Base-by-base conservation (phyloP, 805 yeast species). In the Geotrichum ghanense region DNA sequence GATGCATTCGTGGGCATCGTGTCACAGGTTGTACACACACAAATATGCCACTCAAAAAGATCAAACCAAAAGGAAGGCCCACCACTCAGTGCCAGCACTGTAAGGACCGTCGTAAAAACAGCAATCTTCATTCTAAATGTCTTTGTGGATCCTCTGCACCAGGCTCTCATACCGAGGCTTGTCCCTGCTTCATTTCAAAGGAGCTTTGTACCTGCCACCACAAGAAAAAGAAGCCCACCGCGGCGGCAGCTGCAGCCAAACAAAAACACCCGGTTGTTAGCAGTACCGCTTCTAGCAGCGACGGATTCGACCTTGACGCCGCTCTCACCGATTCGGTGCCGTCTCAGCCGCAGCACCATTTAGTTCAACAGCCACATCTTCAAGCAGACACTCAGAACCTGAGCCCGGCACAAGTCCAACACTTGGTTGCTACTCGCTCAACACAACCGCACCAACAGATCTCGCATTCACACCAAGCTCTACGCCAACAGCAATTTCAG, bases 51-150 rank as follows among this genome's bases (percentile, higher is more conserved):
- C 67, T 89, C 51, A 79, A 83, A 61, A 81, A 82, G 83, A 88
- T 89, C 60, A 88, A 89, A 58, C 95, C 94, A 17, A 89, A 89
- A 59, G 97, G 97, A 2, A 71, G 97, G 49, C 97, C 97, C 1
- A 79, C 94, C 0, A 80, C 94, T 1, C 95, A 86, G 57, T 88
- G 37, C 37, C 37, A 31, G 17, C 37, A 31, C 37, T 31, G 37
- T 27, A 51, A 59, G 1, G 57, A 54, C 16, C 50, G 48, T 27
- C 57, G 65, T n/a, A 53, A 54, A 42, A 26, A 47, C 34, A 52
- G 50, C 22, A 44, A 43, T 21, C 31, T 55, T n/a, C 63, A 60
- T 42, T 48, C 53, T 25, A 56, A 49, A 41, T 68, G 72, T 51
- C 53, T 57, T 17, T 68, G 73, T 50, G 51, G 53, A 17, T 53